These are phyloP conservation scores for Erodium trifolium DNA, from an alignment of 441 rosid genomes.

Conservation along the genomic window DNA sequence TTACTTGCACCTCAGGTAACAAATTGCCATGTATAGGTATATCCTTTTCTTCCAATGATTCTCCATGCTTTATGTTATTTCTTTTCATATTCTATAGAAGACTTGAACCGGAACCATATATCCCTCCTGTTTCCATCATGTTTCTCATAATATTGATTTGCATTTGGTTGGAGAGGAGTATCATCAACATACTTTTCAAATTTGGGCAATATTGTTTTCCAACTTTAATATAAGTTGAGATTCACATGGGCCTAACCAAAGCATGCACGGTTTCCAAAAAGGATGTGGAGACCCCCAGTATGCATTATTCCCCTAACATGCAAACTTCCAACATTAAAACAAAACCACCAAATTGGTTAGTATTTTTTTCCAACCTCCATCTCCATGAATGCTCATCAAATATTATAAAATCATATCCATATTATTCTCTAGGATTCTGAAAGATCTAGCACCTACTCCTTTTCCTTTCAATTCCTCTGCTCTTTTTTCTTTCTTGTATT, in stretches of 20 bases:
- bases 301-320: conserved; percentile 1
- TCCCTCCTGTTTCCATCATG: neutral
- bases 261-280: neutral
- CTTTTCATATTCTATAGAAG: neutral
- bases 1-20: too few species aligned
- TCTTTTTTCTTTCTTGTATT: neutral
- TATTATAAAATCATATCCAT: neutral
- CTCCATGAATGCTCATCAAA: neutral
- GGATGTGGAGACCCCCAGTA: neutral
- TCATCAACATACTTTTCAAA: neutral
- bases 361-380: neutral
- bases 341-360: neutral
- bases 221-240: neutral
- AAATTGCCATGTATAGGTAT: too few species aligned
- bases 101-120: neutral
- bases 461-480: neutral
- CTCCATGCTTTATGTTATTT: too few species aligned
- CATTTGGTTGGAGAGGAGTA: too few species aligned
- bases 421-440: neutral
- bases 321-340: neutral
- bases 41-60: too few species aligned
- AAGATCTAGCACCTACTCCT: neutral
- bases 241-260: neutral
- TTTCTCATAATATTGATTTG: neutral
- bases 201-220: neutral